Evolutionary conservation across 305 asterid species (phyloP).

Genomic region (Solanum hybrid): DNA sequence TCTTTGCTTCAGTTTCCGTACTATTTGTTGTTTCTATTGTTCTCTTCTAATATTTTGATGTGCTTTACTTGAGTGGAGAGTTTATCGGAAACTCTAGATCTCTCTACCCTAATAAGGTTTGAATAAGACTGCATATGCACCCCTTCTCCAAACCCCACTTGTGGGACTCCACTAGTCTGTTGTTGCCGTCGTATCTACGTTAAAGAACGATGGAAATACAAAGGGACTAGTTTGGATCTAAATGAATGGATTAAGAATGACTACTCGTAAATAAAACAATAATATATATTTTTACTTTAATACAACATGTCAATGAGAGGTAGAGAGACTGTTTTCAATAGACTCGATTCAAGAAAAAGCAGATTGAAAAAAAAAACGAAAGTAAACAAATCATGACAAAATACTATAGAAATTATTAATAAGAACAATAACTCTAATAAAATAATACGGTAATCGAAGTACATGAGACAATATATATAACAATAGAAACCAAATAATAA

Average conservation of each 20-base stretch:
- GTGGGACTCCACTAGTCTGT: not conserved
- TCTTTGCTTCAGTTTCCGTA: not conserved
- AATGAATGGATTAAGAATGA: not conserved
- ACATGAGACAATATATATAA: not conserved
- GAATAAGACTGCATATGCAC: not conserved
- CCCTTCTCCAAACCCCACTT: not conserved
- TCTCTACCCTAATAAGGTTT: not conserved
- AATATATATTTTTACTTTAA: not conserved
- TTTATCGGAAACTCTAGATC: not conserved
- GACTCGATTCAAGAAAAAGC: not conserved
- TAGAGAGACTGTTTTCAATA: not conserved
- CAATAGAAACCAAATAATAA: too few relatives aligned
- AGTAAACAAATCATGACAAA: not conserved
- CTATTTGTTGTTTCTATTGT: not conserved
- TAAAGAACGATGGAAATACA: not conserved
- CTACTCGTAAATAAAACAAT: not conserved
- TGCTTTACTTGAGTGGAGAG: not conserved
- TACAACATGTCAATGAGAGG: not conserved
- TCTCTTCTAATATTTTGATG: not conserved
- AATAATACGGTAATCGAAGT: not conserved
- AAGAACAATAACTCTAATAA: not conserved
- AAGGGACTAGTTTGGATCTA: not conserved
- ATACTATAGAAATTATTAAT: not conserved
- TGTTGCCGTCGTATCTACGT: not conserved
- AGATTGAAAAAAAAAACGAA: fast-evolving